Evolutionary conservation across 2,329 filamentous ascomycete genomes (phyloP).

Genomic region (Cladorrhinum sp.): DNA sequence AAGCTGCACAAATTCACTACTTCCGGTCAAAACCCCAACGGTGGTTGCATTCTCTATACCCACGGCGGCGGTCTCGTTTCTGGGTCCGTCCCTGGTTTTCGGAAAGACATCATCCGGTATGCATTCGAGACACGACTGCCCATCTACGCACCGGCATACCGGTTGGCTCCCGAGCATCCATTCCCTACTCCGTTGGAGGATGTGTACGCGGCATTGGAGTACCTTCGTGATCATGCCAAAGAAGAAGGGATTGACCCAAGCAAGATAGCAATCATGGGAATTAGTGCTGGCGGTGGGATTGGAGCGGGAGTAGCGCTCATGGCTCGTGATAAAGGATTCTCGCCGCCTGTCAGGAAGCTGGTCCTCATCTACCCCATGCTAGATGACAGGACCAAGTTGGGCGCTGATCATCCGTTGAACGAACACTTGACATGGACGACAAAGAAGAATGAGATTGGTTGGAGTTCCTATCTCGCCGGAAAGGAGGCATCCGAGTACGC

Average conservation of each 20-base stretch:
- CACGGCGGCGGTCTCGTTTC: conserved; percentile 31
- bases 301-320: conserved; percentile 38
- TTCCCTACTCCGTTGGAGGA: conserved; percentile 47
- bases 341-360: conserved; percentile 34
- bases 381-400: conserved; percentile 32
- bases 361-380: conserved; percentile 39
- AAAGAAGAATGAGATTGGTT: conserved; percentile 25
- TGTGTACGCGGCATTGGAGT: conserved; percentile 28
- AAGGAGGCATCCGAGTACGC: conserved; percentile 22
- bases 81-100: conserved; percentile 22
- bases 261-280: conserved; percentile 29
- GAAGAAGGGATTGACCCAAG: conserved; percentile 26
- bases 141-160: conserved; percentile 43
- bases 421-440: conserved; percentile 26
- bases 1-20: conserved; percentile 17
- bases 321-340: conserved; percentile 33
- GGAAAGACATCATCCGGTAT: conserved; percentile 16
- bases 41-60: conserved; percentile 20
- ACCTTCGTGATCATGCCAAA: conserved; percentile 33
- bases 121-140: conserved; percentile 20
- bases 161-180: conserved; percentile 47
- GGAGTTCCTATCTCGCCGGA: conserved; percentile 28
- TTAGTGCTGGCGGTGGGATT: conserved; percentile 30
- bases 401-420: conserved; percentile 16
- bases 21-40: conserved; percentile 2